Base-by-base conservation (phyloP, 371 early-diverging fungal genomes). In the Ordospora colligata region DNA sequence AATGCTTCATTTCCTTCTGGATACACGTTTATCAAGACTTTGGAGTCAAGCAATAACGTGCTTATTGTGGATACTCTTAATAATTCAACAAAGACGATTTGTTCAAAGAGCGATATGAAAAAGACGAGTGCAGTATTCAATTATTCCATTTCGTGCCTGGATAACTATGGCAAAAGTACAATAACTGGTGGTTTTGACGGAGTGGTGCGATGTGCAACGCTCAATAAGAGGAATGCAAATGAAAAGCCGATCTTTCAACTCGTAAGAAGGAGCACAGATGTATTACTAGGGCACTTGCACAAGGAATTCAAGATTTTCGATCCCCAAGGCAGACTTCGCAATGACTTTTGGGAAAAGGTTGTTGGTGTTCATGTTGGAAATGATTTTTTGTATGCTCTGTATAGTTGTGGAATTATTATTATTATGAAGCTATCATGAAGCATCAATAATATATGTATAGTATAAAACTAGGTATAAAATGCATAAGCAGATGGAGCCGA, bases 51-150 rank as follows among this genome's bases (percentile, higher is more conserved):
- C 27, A 40, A 1, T 12, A 58, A 14, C 5, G 2, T 58, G 27
- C 27, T 58, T 37, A 37, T 58, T 58, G 58, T 58, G 32, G 58
- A 58, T n/a, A 58, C 58, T n/a, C 37, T 58, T 27, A 58, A 37
- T 25, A 58, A 32, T 6, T 7, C 40, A n/a, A 58, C 58, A 37
- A 58, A 58, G n/a, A 25, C 17, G 17, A 14, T 58, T 14, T 37
- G 40, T 37, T n/a, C 27, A 1, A 40, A 58, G 11, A 40, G 58
- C 12, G 12, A 14, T 6, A 5, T n/a, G 37, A 22, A 37, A 0
- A 58, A 40, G 40, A 37, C 58, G 1, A 58, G 37, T 40, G 19
- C 37, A 19, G 25, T 58, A 25, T 58, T 58, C 40, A 58, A 58
- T 12, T 37, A 58, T 17, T 58, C 58, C 0, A 3, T 58, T 0